Evolutionary conservation across 345 rosid species (phyloP).

Genomic region (Salix purpurea): DNA sequence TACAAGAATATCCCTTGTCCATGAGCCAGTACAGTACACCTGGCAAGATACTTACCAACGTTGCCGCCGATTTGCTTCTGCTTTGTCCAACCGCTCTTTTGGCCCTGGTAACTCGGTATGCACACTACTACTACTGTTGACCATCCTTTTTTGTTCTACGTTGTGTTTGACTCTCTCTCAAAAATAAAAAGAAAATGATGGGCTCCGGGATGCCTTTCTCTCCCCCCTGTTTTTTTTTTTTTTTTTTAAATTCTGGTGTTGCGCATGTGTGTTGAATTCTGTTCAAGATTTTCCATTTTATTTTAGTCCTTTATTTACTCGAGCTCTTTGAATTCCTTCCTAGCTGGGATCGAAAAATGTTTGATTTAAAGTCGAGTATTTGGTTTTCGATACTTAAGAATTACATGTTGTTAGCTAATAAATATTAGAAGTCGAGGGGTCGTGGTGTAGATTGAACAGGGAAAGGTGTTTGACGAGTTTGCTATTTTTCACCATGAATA

Average conservation of each 20-base stretch:
- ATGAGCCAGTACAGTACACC: constrained; percentile 59
- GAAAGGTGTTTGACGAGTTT: neutral
- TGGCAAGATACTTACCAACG: constrained; percentile 79
- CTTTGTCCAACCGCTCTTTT: constrained; percentile 57
- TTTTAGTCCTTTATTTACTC: too few species aligned
- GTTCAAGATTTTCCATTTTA: too few species aligned
- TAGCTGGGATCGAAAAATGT: too few species aligned
- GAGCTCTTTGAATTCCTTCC: too few species aligned
- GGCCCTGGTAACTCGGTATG: constrained; percentile 71
- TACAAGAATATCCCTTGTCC: constrained; percentile 54
- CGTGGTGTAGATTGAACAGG: neutral
- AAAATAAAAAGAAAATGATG: neutral
- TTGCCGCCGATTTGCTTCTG: constrained; percentile 84
- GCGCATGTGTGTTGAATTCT: too few species aligned
- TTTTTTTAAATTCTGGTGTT: neutral
- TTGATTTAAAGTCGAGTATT: too few species aligned
- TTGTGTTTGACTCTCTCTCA: neutral
- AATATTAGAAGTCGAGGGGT: neutral
- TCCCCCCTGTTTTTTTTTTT: neutral
- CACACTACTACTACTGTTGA: neutral
- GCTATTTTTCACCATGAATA: too few species aligned
- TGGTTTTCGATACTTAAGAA: neutral
- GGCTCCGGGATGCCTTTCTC: neutral
- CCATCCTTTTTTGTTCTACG: too few species aligned
- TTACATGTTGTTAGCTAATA: neutral